Evolutionary conservation across 208 protist genomes (phyloP), one percentile per base, ranked within the genome.

Genomic region (Porcisia hertigi): DNA sequence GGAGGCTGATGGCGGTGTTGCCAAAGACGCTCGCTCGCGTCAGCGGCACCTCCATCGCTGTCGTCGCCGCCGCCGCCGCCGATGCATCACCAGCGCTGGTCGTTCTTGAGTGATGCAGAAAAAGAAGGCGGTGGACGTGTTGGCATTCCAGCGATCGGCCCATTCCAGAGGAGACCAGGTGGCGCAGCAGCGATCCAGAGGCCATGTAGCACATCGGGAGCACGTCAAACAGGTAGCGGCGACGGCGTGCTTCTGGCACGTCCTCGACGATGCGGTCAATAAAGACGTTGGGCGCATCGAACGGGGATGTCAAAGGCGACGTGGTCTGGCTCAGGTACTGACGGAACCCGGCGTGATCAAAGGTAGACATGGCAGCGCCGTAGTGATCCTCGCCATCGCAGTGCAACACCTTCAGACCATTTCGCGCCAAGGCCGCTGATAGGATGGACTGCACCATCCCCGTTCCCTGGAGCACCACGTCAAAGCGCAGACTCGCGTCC

Each of bases 401-500:
- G 73, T 98, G 95, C 39, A 99, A 83, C 34, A 99, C 95, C 59
- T 80, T 83, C 25, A 96, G 62, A 39, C 94, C 95, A 71, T 82
- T 87, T 20, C 97, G 92, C 18, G 92, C 71, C 20, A 96, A 79
- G 0, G 96, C 93, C 0, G 92, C 96, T 34, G 96, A 88, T 8
- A 98, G 67, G 41, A 97, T 85, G n/a, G 83, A 86, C 80, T 98
- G 88, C 70, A 87, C 85, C 57, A 98, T 69, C 6, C 97, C 94
- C 0, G 97, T 98, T 11, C 96, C 96, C 52, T 95, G 85, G 23
- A 98, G 83, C 23, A 97, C 90, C 14, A 94, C 86, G 71, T 98
- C 97, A 53, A 87, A 95, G 34, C 39, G 14, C 70, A 79, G 64
- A 47, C 47, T 66, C 52, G 77, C 57, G 69, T 88, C 83, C 41